A percentile compares a stretch with the other conserved stretches of the same genome.
phyloP scores from a whole-genome alignment of 2,329 filamentous ascomycete species.

The Aspergillus versicolor region DNA sequence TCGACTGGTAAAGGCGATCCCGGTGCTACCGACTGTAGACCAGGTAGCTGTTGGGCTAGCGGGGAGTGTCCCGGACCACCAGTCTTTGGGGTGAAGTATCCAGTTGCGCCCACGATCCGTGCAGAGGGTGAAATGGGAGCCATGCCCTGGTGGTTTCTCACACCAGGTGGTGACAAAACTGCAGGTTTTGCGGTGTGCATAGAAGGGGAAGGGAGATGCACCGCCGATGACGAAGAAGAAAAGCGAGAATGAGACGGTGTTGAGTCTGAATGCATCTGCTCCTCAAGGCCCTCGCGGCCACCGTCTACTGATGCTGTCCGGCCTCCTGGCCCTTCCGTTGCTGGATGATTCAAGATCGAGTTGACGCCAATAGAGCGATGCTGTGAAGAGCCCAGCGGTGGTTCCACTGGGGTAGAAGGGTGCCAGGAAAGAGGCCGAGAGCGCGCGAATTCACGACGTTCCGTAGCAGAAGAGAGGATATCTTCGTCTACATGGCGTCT shows the following conservation, averaged over 20 bases:
- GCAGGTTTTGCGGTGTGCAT: conserved; percentile 26
- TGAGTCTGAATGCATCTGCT: conserved; percentile 18
- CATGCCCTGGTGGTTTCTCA: conserved; percentile 30
- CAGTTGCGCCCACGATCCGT: conserved; percentile 29
- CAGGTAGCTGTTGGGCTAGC: conserved; percentile 33
- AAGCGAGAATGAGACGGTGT: conserved; percentile 24
- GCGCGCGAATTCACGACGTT: conserved; percentile 26
- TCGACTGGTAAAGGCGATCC: conserved; percentile 29
- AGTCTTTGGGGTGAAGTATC: conserved; percentile 30
- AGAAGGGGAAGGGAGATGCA: conserved; percentile 23
- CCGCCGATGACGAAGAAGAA: conserved; percentile 31
- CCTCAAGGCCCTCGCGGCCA: conserved; percentile 24
- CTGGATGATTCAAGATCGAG: conserved; percentile 41
- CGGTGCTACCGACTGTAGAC: conserved; percentile 25
- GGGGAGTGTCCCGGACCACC: conserved; percentile 37
- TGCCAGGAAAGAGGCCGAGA: conserved; percentile 37
- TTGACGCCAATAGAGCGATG: conserved; percentile 42
- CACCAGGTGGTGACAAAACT: conserved; percentile 35
- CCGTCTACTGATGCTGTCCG: conserved; percentile 10
- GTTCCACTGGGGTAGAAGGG: conserved; percentile 36
- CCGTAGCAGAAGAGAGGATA: conserved; percentile 14
- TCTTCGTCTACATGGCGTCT: conserved; percentile 22
- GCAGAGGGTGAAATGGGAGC: conserved; percentile 39
- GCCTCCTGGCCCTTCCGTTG: conserved; percentile 23
- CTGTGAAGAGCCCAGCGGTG: conserved; percentile 30